phyloP scores from a whole-genome alignment of 768 basidiomycete genomes.

The Auricularia sp. region DNA sequence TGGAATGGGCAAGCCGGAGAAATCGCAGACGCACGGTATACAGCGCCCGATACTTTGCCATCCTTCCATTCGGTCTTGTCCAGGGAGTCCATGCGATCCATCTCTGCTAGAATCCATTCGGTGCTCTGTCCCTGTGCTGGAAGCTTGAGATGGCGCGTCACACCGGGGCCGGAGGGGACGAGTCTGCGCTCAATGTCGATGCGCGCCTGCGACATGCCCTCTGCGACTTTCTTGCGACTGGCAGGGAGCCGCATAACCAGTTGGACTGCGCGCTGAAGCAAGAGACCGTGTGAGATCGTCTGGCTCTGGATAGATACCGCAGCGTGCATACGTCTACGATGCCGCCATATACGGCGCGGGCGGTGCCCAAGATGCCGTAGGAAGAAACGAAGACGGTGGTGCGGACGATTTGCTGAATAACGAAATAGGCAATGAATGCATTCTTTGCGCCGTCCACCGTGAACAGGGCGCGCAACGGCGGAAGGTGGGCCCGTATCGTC shows the following conservation, averaged over 20 bases:
- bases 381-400: constrained; percentile 1
- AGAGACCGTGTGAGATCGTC: constrained; percentile 1
- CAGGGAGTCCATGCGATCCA: constrained; percentile 69
- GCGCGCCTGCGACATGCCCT: constrained; percentile 54
- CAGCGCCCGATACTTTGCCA: constrained; percentile 75
- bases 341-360: not conserved
- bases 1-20: not conserved
- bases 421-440: not conserved
- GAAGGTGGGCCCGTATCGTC: not conserved
- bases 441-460: not conserved
- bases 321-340: not conserved
- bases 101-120: constrained; percentile 69
- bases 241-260: constrained; percentile 54
- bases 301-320: not conserved
- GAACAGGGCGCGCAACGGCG: not conserved
- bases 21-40: constrained; percentile 53
- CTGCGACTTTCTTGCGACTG: constrained; percentile 43
- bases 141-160: constrained; percentile 55
- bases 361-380: not conserved
- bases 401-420: not conserved
- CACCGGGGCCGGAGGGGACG: constrained; percentile 49
- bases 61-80: constrained; percentile 44
- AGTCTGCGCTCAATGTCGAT: constrained; percentile 57
- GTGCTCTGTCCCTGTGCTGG: constrained; percentile 52
- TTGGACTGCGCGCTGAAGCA: constrained; percentile 38